A percentile compares a stretch with the other conserved stretches of the same genome.
phyloP scores from a whole-genome alignment of 108 stramenopile genomes.

The Fragilariopsis cylindrus region DNA sequence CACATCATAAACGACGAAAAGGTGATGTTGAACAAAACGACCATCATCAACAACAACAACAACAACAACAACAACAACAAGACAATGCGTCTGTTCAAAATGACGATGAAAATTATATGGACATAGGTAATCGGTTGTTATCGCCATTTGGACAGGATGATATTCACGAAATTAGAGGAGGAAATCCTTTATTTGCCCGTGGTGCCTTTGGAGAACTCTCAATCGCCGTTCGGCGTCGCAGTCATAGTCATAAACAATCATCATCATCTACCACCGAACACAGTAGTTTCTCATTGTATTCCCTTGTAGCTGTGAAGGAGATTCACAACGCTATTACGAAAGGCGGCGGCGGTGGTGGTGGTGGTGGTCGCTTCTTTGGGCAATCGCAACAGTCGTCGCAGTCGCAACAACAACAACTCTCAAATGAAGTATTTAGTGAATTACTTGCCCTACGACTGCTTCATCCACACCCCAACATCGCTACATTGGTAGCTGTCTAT shows the following conservation, averaged over 20 bases:
- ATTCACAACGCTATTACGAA: conserved; percentile 49
- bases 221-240: conserved; percentile 43
- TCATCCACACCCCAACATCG: conserved; percentile 45
- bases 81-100: not conserved
- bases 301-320: conserved; percentile 64
- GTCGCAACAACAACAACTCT: conserved; percentile 11
- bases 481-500: conserved; percentile 31
- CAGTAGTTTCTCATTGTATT: conserved; percentile 23
- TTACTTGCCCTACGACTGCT: conserved; percentile 40
- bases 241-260: not conserved
- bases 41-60: not conserved
- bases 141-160: conserved; percentile 20
- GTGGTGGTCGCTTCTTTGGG: not conserved
- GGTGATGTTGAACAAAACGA: not conserved
- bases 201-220: conserved; percentile 76
- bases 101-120: not conserved
- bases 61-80: not conserved
- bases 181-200: conserved; percentile 31
- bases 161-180: conserved; percentile 5
- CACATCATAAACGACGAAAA: not conserved
- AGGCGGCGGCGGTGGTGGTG: not conserved
- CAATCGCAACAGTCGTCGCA: not conserved
- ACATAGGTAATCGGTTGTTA: not conserved
- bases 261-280: not conserved
- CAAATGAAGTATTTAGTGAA: conserved; percentile 39